A percentile compares a stretch with the other conserved stretches of the same genome.
These are phyloP conservation scores for Arthroderma sp. DNA, from an alignment of 2,329 filamentous ascomycete genomes.

Conservation along the genomic window DNA sequence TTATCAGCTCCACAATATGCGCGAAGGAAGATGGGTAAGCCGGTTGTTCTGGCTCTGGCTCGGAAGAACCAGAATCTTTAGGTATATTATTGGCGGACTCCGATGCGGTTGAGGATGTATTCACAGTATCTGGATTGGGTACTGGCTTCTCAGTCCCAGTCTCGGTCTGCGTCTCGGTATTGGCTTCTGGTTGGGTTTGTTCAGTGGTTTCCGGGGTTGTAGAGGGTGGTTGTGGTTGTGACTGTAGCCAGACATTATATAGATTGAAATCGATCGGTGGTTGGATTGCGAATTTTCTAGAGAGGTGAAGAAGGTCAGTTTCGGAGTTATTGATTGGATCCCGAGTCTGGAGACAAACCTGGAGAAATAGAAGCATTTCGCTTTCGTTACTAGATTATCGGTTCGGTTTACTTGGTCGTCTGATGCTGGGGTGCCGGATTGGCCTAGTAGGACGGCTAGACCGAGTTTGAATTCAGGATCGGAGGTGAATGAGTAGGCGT, in stretches of 20 bases:
- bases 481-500: slow-evolving; percentile 26
- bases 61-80: slow-evolving; percentile 3
- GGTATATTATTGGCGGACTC: slow-evolving; percentile 5
- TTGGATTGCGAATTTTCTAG: slow-evolving; percentile 10
- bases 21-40: slow-evolving; percentile 73
- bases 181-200: background rate
- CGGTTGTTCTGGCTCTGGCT: slow-evolving; percentile 36
- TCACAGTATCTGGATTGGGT: slow-evolving; percentile 2
- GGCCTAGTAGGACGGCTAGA: slow-evolving; percentile 34
- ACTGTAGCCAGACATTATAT: slow-evolving; percentile 7
- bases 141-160: background rate
- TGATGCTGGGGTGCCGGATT: slow-evolving; percentile 25
- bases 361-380: slow-evolving; percentile 37
- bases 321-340: slow-evolving; percentile 11
- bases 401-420: slow-evolving; percentile 25
- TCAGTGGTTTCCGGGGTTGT: background rate
- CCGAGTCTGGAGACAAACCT: slow-evolving; percentile 19
- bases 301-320: slow-evolving; percentile 22
- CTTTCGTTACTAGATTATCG: slow-evolving; percentile 31
- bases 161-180: background rate
- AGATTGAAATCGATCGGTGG: slow-evolving; percentile 4
- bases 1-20: slow-evolving; percentile 73
- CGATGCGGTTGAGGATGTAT: slow-evolving; percentile 6
- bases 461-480: slow-evolving; percentile 35
- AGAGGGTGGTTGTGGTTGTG: background rate